Evolutionary conservation across 805 yeast species (phyloP).

Genomic region (Monosporozyma solicola): DNA sequence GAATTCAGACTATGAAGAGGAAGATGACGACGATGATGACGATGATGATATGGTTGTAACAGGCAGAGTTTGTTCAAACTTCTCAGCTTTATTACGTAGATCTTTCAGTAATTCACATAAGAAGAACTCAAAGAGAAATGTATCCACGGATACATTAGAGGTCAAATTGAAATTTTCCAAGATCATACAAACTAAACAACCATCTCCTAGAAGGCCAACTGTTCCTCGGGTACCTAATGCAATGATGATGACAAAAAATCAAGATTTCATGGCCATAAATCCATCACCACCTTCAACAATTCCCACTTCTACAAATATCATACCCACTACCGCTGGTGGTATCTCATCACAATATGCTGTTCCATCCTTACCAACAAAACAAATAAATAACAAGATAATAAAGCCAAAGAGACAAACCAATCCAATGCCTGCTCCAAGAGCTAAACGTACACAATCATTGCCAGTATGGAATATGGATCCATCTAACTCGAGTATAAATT

Average conservation of each 20-base stretch:
- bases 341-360: background rate
- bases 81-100: conserved; percentile 26
- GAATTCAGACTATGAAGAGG: conserved; percentile 1
- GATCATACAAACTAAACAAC: conserved; percentile 9
- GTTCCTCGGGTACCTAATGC: background rate
- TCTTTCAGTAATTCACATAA: conserved; percentile 16
- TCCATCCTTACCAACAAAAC: background rate
- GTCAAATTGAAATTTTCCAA: conserved; percentile 27
- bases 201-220: background rate
- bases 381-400: background rate
- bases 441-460: conserved; percentile 37
- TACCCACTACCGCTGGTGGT: background rate
- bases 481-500: conserved; percentile 3
- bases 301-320: background rate
- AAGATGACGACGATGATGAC: conserved; percentile 13
- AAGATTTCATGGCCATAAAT: background rate
- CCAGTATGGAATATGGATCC: conserved; percentile 31
- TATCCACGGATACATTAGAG: conserved; percentile 24
- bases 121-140: conserved; percentile 5
- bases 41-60: conserved; percentile 20
- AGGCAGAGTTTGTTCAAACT: conserved; percentile 31
- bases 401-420: conserved; percentile 29
- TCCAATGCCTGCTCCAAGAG: conserved; percentile 39
- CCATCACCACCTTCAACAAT: background rate
- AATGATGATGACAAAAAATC: background rate